Percentiles rank a stretch among this genome's conserved stretches.
Conservation (phyloP, 768 basidiomycete species). For the Filobasidium floriforme region DNA sequence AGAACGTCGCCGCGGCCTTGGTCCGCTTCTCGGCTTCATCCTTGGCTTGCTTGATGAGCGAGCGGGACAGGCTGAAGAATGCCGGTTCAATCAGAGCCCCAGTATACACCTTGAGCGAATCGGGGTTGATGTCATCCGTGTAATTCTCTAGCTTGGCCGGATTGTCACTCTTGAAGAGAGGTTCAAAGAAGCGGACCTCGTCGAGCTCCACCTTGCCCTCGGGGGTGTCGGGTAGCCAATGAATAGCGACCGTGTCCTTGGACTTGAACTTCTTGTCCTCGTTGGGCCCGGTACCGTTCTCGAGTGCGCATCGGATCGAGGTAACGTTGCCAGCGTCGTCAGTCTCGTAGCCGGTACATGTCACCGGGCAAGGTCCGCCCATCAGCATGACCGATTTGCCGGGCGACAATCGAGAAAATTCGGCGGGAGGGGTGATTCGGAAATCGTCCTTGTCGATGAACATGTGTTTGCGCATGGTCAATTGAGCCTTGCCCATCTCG, state of each 20-base stretch:
- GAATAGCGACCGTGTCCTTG: slow-evolving; percentile 71
- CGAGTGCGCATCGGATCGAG: slow-evolving; percentile 71
- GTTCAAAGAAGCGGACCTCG: slow-evolving; percentile 86
- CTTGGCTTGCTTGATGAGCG: slow-evolving; percentile 58
- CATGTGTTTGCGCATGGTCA: slow-evolving; percentile 79
- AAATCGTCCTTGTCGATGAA: slow-evolving; percentile 94
- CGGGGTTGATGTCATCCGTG: slow-evolving; percentile 68
- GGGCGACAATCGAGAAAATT: slow-evolving; percentile 95
- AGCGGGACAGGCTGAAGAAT: slow-evolving; percentile 75
- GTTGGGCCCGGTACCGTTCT: slow-evolving; percentile 53
- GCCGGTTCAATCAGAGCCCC: slow-evolving; percentile 81
- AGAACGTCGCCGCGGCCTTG: slow-evolving; percentile 32
- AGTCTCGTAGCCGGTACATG: slow-evolving; percentile 78
- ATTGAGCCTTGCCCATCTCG: slow-evolving; percentile 67
- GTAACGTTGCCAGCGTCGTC: slow-evolving; percentile 66
- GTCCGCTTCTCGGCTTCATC: slow-evolving; percentile 54
- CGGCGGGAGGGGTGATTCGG: slow-evolving; percentile 71
- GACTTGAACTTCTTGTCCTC: slow-evolving; percentile 55
- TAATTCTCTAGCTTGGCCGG: slow-evolving; percentile 69
- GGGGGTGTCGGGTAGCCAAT: slow-evolving; percentile 89
- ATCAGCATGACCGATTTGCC: slow-evolving; percentile 96
- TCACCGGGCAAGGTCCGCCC: slow-evolving; percentile 84
- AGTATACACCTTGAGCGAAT: slow-evolving; percentile 70
- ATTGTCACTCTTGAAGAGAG: slow-evolving; percentile 87
- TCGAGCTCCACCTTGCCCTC: slow-evolving; percentile 57